Percentiles rank a stretch among this genome's conserved stretches.
Conservation (phyloP, 2,329 filamentous ascomycete species). For the Fusarium sp. region DNA sequence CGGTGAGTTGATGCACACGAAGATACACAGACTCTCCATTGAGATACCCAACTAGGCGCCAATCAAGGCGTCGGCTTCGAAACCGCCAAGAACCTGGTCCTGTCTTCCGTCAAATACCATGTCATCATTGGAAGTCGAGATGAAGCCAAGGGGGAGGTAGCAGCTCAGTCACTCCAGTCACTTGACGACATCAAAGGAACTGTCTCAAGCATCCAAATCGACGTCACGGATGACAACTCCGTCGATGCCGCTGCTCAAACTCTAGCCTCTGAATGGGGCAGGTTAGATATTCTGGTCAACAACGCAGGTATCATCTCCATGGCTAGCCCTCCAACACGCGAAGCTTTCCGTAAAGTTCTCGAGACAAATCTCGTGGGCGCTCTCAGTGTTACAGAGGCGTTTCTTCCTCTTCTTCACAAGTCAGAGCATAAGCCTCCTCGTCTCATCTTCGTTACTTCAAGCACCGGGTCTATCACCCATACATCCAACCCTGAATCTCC, state of each 20-base stretch:
- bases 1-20: not conserved
- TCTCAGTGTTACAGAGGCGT: not conserved
- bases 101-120: constrained; percentile 11
- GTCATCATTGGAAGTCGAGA: constrained; percentile 15
- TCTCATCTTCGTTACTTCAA: constrained; percentile 11
- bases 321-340: not conserved
- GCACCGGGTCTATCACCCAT: constrained; percentile 1
- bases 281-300: constrained; percentile 12
- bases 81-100: constrained; percentile 10
- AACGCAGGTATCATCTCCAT: constrained; percentile 2
- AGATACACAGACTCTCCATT: not conserved
- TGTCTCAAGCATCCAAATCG: not conserved
- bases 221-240: not conserved
- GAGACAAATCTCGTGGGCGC: constrained; percentile 14
- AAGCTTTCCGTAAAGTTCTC: not conserved
- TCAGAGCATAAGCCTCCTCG: constrained; percentile 1
- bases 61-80: constrained; percentile 22
- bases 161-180: not conserved
- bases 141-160: constrained; percentile 3
- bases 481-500: not conserved
- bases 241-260: constrained; percentile 2
- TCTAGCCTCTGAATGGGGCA: constrained; percentile 3
- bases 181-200: constrained; percentile 8
- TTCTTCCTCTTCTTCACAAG: not conserved
- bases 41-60: constrained; percentile 5